Conservation (phyloP, 495 filamentous ascomycete genomes). For the Cercophora samala region DNA sequence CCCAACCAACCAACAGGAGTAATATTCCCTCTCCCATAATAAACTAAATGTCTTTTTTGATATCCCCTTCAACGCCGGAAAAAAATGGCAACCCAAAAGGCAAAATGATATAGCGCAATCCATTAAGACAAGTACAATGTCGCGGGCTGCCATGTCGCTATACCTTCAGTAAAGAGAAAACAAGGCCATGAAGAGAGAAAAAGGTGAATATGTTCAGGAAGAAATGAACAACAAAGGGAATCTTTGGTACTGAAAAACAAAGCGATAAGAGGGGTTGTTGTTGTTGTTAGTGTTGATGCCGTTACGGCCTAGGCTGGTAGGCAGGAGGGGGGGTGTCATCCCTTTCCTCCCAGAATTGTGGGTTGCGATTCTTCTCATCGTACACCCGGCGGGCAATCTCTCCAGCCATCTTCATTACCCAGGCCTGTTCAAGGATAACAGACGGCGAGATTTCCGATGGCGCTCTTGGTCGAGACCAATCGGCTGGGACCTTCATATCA, state of each 20-base stretch:
- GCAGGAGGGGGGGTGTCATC: constrained; percentile 62
- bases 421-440: constrained; percentile 74
- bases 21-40: not conserved
- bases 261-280: not conserved
- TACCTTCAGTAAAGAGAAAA: not conserved
- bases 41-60: not conserved
- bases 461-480: constrained; percentile 16
- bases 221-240: constrained; percentile 5
- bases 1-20: not conserved
- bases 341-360: constrained; percentile 45
- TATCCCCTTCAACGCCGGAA: not conserved
- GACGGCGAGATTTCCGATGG: constrained; percentile 41
- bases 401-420: constrained; percentile 85
- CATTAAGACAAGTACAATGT: constrained; percentile 20
- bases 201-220: not conserved
- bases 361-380: constrained; percentile 56
- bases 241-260: constrained; percentile 1
- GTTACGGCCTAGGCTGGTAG: constrained; percentile 46
- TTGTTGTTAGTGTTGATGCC: not conserved
- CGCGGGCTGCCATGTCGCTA: constrained; percentile 5
- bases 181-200: constrained; percentile 9
- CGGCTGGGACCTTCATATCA: constrained; percentile 16
- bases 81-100: not conserved
- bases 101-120: constrained; percentile 12
- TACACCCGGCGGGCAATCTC: constrained; percentile 85